Base-by-base conservation (phyloP, 345 rosid genomes). In the Jatropha curcas region DNA sequence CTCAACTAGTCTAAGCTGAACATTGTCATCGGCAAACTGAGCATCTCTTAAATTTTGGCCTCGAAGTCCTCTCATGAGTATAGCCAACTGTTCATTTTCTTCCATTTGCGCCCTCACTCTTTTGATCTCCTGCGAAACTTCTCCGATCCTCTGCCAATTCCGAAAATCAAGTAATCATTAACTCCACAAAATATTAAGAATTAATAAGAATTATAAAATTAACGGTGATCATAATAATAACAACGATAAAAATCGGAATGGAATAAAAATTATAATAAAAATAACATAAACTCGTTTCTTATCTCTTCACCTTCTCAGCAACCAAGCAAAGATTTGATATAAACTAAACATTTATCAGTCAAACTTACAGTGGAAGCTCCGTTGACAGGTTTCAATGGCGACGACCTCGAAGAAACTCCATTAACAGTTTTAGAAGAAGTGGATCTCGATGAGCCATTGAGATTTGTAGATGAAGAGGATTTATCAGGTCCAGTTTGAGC, bases 21-120 rank as follows among this genome's bases (percentile, higher is more conserved):
- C 60, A 74, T 64, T 88, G 77, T 89, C 84, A 71, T 89, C 98
- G 4, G 98, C 97, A 67, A 94, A 92, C 67, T 85, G 89, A 0
- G 87, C 80, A 73, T 94, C 98, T 71, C 86, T 87, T 75, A 94
- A 70, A 74, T 92, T 94, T 81, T 90, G 98, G 43, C 98, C 98
- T 57, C 97, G 88, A 68, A 94, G 86, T 4, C 98, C 98, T 82
- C 82, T 86, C 98, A 94, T 94, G 2, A 92, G 76, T n/a, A 86
- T 89, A 12, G 98, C 79, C 58, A 94, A 61, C 55, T 90, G 81
- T 70, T 94, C 98, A 74, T 94, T 86, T 79, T 92, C 88, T 83
- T 94, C 98, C 97, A 92, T 92, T 72, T 94, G 95, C 56, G 95
- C 97, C 74, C 97, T 85, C 57, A 92, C 92, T 73, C 97, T 83